Evolutionary conservation across 2,329 filamentous ascomycete genomes (phyloP).

Genomic region (Pseudohalonectria lignicola): DNA sequence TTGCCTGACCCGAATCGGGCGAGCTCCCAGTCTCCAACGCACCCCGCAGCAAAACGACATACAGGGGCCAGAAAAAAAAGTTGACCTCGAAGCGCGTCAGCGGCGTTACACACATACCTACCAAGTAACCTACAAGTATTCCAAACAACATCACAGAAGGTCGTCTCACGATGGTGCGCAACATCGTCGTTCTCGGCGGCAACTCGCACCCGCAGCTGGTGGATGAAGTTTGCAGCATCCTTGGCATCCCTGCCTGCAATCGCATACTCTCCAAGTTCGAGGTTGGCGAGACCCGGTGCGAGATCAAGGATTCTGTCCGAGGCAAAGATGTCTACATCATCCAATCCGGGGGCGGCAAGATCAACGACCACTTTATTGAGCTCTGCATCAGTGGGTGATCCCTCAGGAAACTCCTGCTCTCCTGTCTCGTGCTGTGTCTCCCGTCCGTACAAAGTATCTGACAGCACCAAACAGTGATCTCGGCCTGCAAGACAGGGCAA

Average conservation of each 20-base stretch:
- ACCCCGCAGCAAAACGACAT: too few relatives aligned
- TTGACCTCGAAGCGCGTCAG: too few relatives aligned
- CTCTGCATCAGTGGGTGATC: constrained; percentile 60
- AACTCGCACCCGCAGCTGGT: constrained; percentile 85
- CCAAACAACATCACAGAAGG: too few relatives aligned
- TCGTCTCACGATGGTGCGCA: constrained; percentile 73
- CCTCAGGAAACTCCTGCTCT: too few relatives aligned
- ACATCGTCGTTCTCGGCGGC: constrained; percentile 87
- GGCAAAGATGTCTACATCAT: constrained; percentile 99
- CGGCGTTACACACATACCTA: too few relatives aligned
- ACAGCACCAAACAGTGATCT: constrained; percentile 47
- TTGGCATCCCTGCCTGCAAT: constrained; percentile 77
- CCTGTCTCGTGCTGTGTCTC: too few relatives aligned
- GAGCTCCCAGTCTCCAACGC: too few relatives aligned
- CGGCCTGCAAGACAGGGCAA: constrained; percentile 67
- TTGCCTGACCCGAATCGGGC: too few relatives aligned
- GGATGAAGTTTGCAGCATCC: constrained; percentile 75
- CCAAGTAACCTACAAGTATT: too few relatives aligned
- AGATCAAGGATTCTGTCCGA: constrained; percentile 92
- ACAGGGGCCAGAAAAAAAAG: too few relatives aligned
- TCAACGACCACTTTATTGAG: constrained; percentile 95
- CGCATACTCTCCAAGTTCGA: constrained; percentile 87
- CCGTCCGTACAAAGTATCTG: neutral
- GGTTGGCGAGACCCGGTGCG: constrained; percentile 87
- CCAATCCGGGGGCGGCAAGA: constrained; percentile 81